Conservation (phyloP, 805 yeast species). For the Monosporozyma yasuniensis region DNA sequence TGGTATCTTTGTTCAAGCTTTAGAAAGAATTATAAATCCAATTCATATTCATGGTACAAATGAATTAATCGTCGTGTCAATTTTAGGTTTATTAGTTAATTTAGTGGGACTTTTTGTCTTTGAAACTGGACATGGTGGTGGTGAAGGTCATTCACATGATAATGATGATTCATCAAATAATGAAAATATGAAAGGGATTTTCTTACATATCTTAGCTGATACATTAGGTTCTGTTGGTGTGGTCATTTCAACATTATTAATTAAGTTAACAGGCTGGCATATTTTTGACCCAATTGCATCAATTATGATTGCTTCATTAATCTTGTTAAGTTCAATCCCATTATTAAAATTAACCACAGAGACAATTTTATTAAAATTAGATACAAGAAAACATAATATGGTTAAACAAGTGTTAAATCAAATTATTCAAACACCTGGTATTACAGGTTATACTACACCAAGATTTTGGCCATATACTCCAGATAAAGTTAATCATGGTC, state of each 20-base stretch:
- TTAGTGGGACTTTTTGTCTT: slow-evolving; percentile 90
- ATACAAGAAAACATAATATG: slow-evolving; percentile 47
- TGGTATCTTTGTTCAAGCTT: slow-evolving; percentile 79
- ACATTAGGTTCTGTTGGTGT: slow-evolving; percentile 97
- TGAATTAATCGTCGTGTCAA: slow-evolving; percentile 77
- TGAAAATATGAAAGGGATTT: slow-evolving; percentile 87
- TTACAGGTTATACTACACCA: slow-evolving; percentile 78
- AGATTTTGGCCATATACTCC: slow-evolving; percentile 72
- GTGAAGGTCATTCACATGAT: slow-evolving; percentile 35
- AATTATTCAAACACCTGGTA: slow-evolving; percentile 63
- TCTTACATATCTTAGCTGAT: slow-evolving; percentile 88
- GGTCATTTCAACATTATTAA: slow-evolving; percentile 76
- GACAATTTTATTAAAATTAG: slow-evolving; percentile 56
- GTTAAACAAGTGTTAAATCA: slow-evolving; percentile 61
- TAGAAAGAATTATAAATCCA: slow-evolving; percentile 73
- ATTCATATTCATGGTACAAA: slow-evolving; percentile 68
- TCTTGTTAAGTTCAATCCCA: slow-evolving; percentile 76
- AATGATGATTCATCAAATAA: slow-evolving; percentile 21
- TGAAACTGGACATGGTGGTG: slow-evolving; percentile 50
- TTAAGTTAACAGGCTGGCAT: slow-evolving; percentile 53
- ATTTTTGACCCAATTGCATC: slow-evolving; percentile 93
- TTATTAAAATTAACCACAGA: slow-evolving; percentile 72
- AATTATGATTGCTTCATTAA: slow-evolving; percentile 70
- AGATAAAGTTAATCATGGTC: slow-evolving; percentile 22
- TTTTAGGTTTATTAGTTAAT: slow-evolving; percentile 79